phyloP scores from a whole-genome alignment of 2,329 filamentous ascomycete genomes.

The Penicillium sp. region DNA sequence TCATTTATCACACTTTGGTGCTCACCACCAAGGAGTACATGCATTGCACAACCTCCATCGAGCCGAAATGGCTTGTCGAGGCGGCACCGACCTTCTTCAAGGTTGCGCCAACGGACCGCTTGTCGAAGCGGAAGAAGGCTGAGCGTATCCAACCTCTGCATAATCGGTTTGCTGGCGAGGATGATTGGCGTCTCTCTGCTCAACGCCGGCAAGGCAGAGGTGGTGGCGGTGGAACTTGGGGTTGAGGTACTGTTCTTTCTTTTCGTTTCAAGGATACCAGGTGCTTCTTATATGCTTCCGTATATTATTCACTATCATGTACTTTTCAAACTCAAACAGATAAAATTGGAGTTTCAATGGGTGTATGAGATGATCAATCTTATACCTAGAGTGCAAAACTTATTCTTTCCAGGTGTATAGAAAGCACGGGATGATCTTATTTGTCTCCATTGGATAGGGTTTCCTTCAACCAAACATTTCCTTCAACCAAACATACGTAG shows the following conservation, averaged over 20 bases:
- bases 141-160: constrained; percentile 95
- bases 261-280: constrained; percentile 10
- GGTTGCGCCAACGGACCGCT: constrained; percentile 82
- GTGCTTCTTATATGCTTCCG: constrained; percentile 9
- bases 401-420: neutral
- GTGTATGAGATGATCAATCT: neutral
- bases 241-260: constrained; percentile 37
- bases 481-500: neutral
- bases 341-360: neutral
- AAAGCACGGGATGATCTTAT: neutral
- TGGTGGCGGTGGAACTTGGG: constrained; percentile 93
- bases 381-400: neutral
- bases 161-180: constrained; percentile 88
- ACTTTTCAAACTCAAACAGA: neutral
- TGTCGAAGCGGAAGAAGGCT: constrained; percentile 90
- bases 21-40: constrained; percentile 87
- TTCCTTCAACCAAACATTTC: constrained; percentile 1
- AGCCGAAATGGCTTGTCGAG: constrained; percentile 92
- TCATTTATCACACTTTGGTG: constrained; percentile 76
- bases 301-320: constrained; percentile 7
- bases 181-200: constrained; percentile 92
- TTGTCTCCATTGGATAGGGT: neutral
- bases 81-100: constrained; percentile 99
- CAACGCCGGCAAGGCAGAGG: constrained; percentile 84
- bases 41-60: constrained; percentile 90